Evolutionary conservation across 2,329 filamentous ascomycete genomes (phyloP).

Genomic region (Apiospora saccharicola): DNA sequence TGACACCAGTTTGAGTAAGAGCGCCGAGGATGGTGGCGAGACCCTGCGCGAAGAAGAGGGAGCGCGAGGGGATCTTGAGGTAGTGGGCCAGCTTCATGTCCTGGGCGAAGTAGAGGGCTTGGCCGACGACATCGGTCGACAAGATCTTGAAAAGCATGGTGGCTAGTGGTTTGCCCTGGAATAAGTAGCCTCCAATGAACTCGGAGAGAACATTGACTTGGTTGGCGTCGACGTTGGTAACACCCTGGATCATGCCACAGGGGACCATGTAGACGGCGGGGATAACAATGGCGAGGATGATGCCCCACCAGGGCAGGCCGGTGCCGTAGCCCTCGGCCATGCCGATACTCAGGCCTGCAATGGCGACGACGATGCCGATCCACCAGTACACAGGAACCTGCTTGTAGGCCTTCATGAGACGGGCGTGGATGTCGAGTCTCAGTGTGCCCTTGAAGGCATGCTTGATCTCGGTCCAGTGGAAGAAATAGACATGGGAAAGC

Average conservation of each 20-base stretch:
- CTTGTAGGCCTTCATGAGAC: slow-evolving; percentile 61
- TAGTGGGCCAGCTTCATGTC: slow-evolving; percentile 57
- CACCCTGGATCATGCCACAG: slow-evolving; percentile 54
- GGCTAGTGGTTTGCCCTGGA: slow-evolving; percentile 41
- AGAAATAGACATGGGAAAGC: slow-evolving; percentile 47
- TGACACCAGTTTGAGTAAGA: slow-evolving; percentile 49
- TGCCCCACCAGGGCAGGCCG: slow-evolving; percentile 52
- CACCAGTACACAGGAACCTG: slow-evolving; percentile 66
- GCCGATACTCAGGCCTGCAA: slow-evolving; percentile 51
- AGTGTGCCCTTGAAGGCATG: slow-evolving; percentile 39
- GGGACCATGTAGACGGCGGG: slow-evolving; percentile 55
- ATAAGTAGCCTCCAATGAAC: slow-evolving; percentile 43
- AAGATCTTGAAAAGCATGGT: slow-evolving; percentile 45
- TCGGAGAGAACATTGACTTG: slow-evolving; percentile 42
- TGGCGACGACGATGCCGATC: slow-evolving; percentile 41
- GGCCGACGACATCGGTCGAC: slow-evolving; percentile 38
- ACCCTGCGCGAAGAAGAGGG: slow-evolving; percentile 44
- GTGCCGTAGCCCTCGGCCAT: slow-evolving; percentile 48
- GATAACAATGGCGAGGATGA: slow-evolving; percentile 52
- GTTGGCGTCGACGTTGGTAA: slow-evolving; percentile 58
- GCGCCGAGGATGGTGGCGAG: slow-evolving; percentile 49
- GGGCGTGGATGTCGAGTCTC: slow-evolving; percentile 53
- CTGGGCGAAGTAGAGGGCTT: slow-evolving; percentile 41
- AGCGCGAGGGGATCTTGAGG: slow-evolving; percentile 45
- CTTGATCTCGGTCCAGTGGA: slow-evolving; percentile 50